Percentiles rank a stretch among this genome's conserved stretches.
Conservation (phyloP, 805 yeast genomes). For the Yamadazyma kitorensis region DNA sequence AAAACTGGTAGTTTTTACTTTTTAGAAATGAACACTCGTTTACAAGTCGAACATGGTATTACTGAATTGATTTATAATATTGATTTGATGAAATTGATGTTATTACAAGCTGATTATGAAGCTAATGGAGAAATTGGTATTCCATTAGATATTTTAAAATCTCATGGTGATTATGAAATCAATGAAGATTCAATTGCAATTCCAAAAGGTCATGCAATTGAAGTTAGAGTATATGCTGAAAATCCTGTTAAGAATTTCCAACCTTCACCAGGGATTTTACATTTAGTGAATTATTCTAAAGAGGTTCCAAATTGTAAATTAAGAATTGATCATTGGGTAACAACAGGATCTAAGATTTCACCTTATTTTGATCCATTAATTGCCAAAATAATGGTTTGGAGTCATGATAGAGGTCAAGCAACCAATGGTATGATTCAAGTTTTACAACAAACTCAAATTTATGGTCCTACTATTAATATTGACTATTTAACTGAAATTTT, state of each 20-base stretch:
- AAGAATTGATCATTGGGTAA: slow-evolving; percentile 91
- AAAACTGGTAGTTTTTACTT: slow-evolving; percentile 85
- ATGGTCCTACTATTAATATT: slow-evolving; percentile 84
- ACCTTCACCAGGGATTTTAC: slow-evolving; percentile 96
- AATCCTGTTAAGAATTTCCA: slow-evolving; percentile 91
- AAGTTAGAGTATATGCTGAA: slow-evolving; percentile 94
- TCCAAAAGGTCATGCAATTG: slow-evolving; percentile 80
- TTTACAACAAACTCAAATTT: slow-evolving; percentile 75
- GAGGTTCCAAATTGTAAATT: slow-evolving; percentile 5
- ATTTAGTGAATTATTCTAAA: slow-evolving; percentile 77
- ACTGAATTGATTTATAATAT: slow-evolving; percentile 95
- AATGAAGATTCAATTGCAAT: slow-evolving; percentile 3
- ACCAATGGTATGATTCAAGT: slow-evolving; percentile 73
- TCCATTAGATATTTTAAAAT: slow-evolving; percentile 9
- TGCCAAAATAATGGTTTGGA: slow-evolving; percentile 95
- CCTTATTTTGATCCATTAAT: slow-evolving; percentile 95
- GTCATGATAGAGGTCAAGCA: slow-evolving; percentile 82
- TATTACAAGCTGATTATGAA: slow-evolving; percentile 82
- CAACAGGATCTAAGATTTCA: slow-evolving; percentile 79
- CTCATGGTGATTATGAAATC: slow-evolving; percentile 7
- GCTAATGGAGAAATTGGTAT: slow-evolving; percentile 32
- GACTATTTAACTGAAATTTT: slow-evolving; percentile 87
- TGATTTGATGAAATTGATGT: slow-evolving; percentile 96
- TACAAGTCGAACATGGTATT: slow-evolving; percentile 97
- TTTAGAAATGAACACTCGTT: slow-evolving; percentile 91